phyloP scores from a whole-genome alignment of 2,329 filamentous ascomycete species.

The Periglandula ipomoeae region DNA sequence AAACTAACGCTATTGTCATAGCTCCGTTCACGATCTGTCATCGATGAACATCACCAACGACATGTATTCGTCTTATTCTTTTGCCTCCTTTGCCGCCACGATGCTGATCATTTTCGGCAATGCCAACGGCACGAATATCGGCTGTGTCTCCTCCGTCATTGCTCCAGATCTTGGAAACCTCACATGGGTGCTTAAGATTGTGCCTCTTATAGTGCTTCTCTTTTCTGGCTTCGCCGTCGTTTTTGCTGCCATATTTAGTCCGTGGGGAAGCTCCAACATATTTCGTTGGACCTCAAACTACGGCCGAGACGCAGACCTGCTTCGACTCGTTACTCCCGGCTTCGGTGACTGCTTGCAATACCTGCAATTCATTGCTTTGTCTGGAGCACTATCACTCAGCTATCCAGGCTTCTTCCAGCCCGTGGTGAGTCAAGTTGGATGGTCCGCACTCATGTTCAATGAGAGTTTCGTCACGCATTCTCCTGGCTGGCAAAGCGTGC shows the following conservation, averaged over 20 bases:
- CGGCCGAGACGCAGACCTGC: constrained; percentile 81
- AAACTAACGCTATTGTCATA: constrained; percentile 3
- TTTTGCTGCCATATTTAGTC: constrained; percentile 78
- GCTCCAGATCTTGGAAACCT: constrained; percentile 74
- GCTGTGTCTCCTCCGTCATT: constrained; percentile 72
- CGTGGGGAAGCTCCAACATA: constrained; percentile 84
- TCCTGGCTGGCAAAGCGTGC: constrained; percentile 54
- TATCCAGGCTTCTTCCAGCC: constrained; percentile 96
- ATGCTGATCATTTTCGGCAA: constrained; percentile 72
- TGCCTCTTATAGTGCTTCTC: constrained; percentile 70
- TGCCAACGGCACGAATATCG: constrained; percentile 50
- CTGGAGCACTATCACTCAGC: constrained; percentile 74
- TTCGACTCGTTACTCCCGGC: constrained; percentile 87
- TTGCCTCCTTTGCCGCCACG: constrained; percentile 69
- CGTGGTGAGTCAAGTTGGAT: constrained; percentile 75
- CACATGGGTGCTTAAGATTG: constrained; percentile 59
- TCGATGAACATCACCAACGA: constrained; percentile 66
- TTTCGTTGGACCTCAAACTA: constrained; percentile 99
- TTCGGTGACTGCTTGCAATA: constrained; percentile 97
- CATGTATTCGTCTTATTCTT: constrained; percentile 75
- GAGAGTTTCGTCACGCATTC: constrained; percentile 70
- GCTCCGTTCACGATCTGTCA: constrained; percentile 40
- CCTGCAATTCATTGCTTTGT: constrained; percentile 84
- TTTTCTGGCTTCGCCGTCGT: constrained; percentile 75
- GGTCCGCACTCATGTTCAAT: constrained; percentile 91